Evolutionary conservation across 352 stramenopile species (phyloP).

Genomic region (Pythium brachiatum): DNA sequence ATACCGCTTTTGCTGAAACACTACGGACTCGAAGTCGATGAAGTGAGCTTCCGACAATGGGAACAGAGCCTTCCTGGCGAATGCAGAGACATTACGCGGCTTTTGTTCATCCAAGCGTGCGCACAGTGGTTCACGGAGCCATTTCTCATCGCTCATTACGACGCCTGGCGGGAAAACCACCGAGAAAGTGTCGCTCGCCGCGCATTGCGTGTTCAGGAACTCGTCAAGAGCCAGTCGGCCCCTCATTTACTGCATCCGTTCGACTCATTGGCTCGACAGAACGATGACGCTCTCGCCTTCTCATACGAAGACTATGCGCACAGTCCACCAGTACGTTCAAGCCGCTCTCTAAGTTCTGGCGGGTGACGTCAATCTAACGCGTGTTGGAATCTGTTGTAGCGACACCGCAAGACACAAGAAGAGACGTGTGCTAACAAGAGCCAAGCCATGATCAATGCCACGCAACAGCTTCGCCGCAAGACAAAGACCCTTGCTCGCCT

Average conservation of each 20-base stretch:
- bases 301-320: constrained; percentile 43
- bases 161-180: constrained; percentile 4
- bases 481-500: constrained; percentile 31
- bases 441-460: constrained; percentile 34
- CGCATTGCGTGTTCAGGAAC: constrained; percentile 9
- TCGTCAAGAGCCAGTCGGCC: constrained; percentile 29
- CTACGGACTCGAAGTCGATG: constrained; percentile 39
- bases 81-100: constrained; percentile 34
- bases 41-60: constrained; percentile 48
- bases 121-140: constrained; percentile 50
- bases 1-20: constrained; percentile 43
- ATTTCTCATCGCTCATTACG: constrained; percentile 36
- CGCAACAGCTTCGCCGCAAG: constrained; percentile 31
- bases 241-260: constrained; percentile 47
- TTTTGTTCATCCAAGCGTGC: constrained; percentile 44
- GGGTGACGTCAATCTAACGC: too few species aligned
- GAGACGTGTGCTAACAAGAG: constrained; percentile 29
- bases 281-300: constrained; percentile 41
- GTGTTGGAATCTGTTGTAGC: too few species aligned
- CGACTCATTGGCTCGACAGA: constrained; percentile 36
- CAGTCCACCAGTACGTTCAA: constrained; percentile 23
- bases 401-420: constrained; percentile 13
- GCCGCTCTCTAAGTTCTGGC: too few species aligned
- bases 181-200: constrained; percentile 5
- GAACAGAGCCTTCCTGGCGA: constrained; percentile 44